Evolutionary conservation across 331 rosid species (phyloP).

Genomic region (Acacia pycnantha): DNA sequence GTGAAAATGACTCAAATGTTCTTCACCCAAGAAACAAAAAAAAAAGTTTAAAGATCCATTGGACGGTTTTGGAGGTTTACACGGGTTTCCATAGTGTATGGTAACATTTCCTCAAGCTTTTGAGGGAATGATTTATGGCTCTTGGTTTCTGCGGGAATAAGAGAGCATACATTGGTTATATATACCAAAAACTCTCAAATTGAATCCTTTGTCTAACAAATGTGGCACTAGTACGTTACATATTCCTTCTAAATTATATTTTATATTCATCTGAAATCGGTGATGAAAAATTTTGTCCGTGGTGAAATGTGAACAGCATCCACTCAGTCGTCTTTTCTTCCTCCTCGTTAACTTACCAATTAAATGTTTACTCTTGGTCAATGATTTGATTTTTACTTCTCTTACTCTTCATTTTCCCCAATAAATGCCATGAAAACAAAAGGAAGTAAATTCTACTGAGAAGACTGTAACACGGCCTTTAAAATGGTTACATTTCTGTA

Average conservation of each 20-base stretch:
- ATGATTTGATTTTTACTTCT: background rate
- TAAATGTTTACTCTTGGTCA: background rate
- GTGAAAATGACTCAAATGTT: background rate
- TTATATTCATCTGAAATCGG: background rate
- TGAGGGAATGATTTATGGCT: background rate
- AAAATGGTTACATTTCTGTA: background rate
- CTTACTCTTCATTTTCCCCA: background rate
- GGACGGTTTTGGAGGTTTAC: too few species aligned
- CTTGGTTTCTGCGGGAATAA: too few species aligned
- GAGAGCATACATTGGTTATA: background rate
- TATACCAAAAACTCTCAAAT: too few species aligned
- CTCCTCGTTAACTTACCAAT: background rate
- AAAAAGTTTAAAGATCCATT: background rate
- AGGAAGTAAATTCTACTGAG: background rate
- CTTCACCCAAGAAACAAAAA: background rate
- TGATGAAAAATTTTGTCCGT: background rate
- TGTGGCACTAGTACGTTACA: background rate
- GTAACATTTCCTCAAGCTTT: background rate
- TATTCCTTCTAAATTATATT: background rate
- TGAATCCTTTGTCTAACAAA: background rate
- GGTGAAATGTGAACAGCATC: background rate
- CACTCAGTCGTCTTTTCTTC: background rate
- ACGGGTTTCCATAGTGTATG: background rate
- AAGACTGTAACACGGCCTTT: background rate
- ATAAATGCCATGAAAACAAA: background rate